Evolutionary conservation across 2,329 filamentous ascomycete species (phyloP).

Genomic region (Aureobasidium subglaciale): DNA sequence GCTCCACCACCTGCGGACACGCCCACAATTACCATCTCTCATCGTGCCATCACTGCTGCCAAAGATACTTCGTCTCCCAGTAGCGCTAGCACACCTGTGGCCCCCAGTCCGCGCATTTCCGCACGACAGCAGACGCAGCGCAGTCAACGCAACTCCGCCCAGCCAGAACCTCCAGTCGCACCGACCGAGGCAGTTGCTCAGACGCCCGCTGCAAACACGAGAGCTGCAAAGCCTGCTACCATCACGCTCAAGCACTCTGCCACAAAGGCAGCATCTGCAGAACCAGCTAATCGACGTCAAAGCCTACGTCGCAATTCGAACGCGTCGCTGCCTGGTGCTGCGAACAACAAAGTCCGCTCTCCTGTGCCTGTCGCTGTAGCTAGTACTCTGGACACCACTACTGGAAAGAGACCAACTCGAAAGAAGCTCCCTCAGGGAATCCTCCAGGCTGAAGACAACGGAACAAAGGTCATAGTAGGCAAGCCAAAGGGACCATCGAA

Average conservation of each 20-base stretch:
- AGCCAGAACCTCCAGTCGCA: slow-evolving; percentile 13
- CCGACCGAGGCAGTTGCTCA: slow-evolving; percentile 20
- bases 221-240: slow-evolving; percentile 19
- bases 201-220: slow-evolving; percentile 16
- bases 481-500: slow-evolving; percentile 62
- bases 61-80: not conserved
- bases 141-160: not conserved
- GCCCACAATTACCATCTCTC: not conserved
- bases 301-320: slow-evolving; percentile 40
- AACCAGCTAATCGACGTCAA: slow-evolving; percentile 37
- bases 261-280: slow-evolving; percentile 42
- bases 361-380: slow-evolving; percentile 17
- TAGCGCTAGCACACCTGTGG: not conserved
- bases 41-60: slow-evolving; percentile 17
- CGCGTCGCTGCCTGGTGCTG: slow-evolving; percentile 34
- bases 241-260: slow-evolving; percentile 32
- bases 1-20: slow-evolving; percentile 10
- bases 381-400: slow-evolving; percentile 16
- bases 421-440: slow-evolving; percentile 68
- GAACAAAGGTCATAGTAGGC: slow-evolving; percentile 61
- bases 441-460: slow-evolving; percentile 54
- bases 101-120: not conserved
- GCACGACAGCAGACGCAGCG: slow-evolving; percentile 8
- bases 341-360: slow-evolving; percentile 17
- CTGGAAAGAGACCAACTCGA: slow-evolving; percentile 37